Conservation (phyloP, 2,329 filamentous ascomycete species). For the Paracoccidioides lutzii region DNA sequence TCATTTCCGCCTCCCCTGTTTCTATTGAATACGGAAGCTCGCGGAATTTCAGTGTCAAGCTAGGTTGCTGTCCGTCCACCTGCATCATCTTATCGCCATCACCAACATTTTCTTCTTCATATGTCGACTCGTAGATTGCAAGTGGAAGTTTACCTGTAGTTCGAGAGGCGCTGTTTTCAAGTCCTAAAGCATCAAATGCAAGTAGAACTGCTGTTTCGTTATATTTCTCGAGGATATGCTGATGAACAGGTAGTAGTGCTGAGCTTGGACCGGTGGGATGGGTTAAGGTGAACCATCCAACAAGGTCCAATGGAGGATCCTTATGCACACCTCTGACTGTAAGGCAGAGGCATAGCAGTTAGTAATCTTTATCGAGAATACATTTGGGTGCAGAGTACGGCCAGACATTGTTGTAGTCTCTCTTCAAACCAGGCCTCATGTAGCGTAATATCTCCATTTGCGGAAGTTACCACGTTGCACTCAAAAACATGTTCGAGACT, state of each 20-base stretch:
- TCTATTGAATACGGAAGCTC: conserved; percentile 80
- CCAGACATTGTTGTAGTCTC: conserved; percentile 71
- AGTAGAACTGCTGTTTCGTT: conserved; percentile 83
- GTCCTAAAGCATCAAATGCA: conserved; percentile 62
- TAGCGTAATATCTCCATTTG: conserved; percentile 48
- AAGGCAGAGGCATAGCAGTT: conserved; percentile 3
- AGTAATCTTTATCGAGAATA: not conserved
- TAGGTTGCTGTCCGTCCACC: conserved; percentile 52
- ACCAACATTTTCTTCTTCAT: conserved; percentile 53
- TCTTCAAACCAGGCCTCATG: conserved; percentile 60
- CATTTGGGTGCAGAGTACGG: not conserved
- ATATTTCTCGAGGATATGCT: conserved; percentile 57
- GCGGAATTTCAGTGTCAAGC: conserved; percentile 58
- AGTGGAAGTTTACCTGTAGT: conserved; percentile 73
- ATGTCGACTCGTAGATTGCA: conserved; percentile 77
- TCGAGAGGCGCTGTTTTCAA: conserved; percentile 35
- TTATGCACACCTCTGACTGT: conserved; percentile 83
- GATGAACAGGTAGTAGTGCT: conserved; percentile 59
- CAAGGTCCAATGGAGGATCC: conserved; percentile 65
- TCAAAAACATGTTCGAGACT: conserved; percentile 92
- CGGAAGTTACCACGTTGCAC: conserved; percentile 44
- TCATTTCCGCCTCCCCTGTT: conserved; percentile 95
- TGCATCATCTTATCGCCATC: conserved; percentile 52
- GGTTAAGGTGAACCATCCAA: conserved; percentile 83
- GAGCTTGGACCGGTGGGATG: conserved; percentile 57